Evolutionary conservation across 2,329 filamentous ascomycete genomes (phyloP).

Genomic region (Ceratocystis huliohia): DNA sequence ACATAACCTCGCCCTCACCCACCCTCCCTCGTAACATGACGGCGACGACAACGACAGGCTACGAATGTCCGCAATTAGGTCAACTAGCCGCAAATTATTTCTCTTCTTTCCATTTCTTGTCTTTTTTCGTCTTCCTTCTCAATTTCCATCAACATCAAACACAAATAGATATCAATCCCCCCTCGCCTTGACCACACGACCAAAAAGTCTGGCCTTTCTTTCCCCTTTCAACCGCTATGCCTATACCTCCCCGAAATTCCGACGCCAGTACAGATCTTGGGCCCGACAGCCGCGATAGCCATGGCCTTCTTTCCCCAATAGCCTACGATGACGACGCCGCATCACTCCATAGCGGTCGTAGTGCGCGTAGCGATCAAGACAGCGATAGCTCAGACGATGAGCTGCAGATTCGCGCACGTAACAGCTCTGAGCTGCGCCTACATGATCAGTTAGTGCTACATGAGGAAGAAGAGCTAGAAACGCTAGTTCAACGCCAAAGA

Average conservation of each 20-base stretch:
- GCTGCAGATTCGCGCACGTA: conserved; percentile 50
- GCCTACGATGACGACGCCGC: conserved; percentile 57
- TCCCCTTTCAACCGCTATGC: neutral
- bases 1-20: neutral
- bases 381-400: conserved; percentile 66
- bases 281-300: neutral
- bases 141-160: too few relatives aligned
- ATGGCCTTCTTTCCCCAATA: conserved; percentile 44
- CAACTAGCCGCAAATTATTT: neutral
- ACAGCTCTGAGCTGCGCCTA: conserved; percentile 54
- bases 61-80: neutral
- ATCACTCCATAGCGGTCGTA: conserved; percentile 44
- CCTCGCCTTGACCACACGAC: neutral
- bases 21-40: neutral
- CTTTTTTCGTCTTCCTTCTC: neutral
- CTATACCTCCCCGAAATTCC: neutral
- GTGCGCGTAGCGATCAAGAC: conserved; percentile 61
- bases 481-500: conserved; percentile 38
- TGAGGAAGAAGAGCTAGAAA: conserved; percentile 61
- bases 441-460: conserved; percentile 59
- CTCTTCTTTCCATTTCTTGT: neutral
- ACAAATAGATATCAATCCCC: neutral
- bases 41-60: neutral
- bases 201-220: neutral
- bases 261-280: neutral